Evolutionary conservation across 345 rosid genomes (phyloP), one percentile per base, ranked within the genome.

Genomic region (Linum trigynum): DNA sequence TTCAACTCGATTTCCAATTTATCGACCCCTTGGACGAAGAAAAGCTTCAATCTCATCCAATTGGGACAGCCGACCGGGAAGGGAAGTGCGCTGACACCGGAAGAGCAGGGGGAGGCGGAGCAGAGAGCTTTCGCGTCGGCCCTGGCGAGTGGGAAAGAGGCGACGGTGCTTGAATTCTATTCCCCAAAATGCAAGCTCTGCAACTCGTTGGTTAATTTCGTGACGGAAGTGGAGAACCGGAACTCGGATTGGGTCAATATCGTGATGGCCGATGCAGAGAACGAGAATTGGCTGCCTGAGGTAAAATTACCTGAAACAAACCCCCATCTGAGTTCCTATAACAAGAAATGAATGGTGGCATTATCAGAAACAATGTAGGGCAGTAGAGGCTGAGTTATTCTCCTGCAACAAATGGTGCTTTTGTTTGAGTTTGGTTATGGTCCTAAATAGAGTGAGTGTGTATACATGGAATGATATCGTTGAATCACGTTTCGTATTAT

Each of bases 281-380:
- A 90, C 40, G 86, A 90, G 67, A 80, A 79, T 65, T 94, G 99
- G 99, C 70, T 94, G 56, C 99, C 99, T 15, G 98, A 92, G 98
- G 97, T 92, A 72, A 23, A 23, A 23, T 23, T 23, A 23, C 32
- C 32, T 23, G 32, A 23, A 23, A 23, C 32, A 23, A 23, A 23
- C 32, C 0, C 32, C 32, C 32, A 23, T 23, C 32, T 23, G 32
- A 23, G 32, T 23, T 23, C 32, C 32, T 23, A 23, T 23, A 23
- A 23, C 32, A 23, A 23, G 32, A 23, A 23, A 23, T 23, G 32
- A 23, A 23, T 23, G 32, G 32, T 23, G 32, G 32, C 32, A n/a
- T n/a, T n/a, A n/a, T n/a, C n/a, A n/a, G n/a, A n/a, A n/a, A n/a
- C n/a, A n/a, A n/a, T n/a, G n/a, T n/a, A n/a, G n/a, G n/a, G n/a